Conservation (phyloP, 805 yeast genomes). For the Babjeviella inositovora region DNA sequence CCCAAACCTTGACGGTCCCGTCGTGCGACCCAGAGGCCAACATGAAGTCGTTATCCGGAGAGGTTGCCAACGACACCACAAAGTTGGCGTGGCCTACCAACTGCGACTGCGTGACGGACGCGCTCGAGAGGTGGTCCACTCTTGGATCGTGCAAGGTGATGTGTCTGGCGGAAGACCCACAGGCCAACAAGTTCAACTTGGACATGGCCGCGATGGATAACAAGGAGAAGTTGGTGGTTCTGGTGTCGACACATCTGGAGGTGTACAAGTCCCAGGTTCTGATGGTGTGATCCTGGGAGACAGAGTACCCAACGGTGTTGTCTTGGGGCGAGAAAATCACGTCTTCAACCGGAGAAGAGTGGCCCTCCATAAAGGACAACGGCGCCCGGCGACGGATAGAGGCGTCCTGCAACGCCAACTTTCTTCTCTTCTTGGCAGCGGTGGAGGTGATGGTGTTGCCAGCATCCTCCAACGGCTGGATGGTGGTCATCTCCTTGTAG, state of each 20-base stretch:
- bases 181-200: slow-evolving; percentile 54
- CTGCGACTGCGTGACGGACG: slow-evolving; percentile 51
- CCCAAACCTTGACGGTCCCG: slow-evolving; percentile 94
- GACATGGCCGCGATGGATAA: slow-evolving; percentile 61
- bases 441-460: slow-evolving; percentile 41
- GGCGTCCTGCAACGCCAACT: slow-evolving; percentile 62
- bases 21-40: slow-evolving; percentile 91
- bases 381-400: slow-evolving; percentile 73
- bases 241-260: slow-evolving; percentile 70
- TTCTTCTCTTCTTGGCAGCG: slow-evolving; percentile 79
- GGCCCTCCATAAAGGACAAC: slow-evolving; percentile 64
- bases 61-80: slow-evolving; percentile 62
- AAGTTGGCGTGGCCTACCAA: slow-evolving; percentile 84
- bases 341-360: slow-evolving; percentile 76
- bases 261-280: slow-evolving; percentile 96
- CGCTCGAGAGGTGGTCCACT: slow-evolving; percentile 31
- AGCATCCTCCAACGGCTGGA: slow-evolving; percentile 27
- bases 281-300: slow-evolving; percentile 88
- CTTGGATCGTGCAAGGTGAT: slow-evolving; percentile 90
- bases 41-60: slow-evolving; percentile 70
- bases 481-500: slow-evolving; percentile 64
- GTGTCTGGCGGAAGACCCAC: slow-evolving; percentile 98
- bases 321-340: slow-evolving; percentile 64
- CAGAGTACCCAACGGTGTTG: slow-evolving; percentile 77
- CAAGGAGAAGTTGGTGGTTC: slow-evolving; percentile 73